These are phyloP conservation scores for Leishmania arabica DNA, from an alignment of 208 protist genomes.

Conservation along the genomic window DNA sequence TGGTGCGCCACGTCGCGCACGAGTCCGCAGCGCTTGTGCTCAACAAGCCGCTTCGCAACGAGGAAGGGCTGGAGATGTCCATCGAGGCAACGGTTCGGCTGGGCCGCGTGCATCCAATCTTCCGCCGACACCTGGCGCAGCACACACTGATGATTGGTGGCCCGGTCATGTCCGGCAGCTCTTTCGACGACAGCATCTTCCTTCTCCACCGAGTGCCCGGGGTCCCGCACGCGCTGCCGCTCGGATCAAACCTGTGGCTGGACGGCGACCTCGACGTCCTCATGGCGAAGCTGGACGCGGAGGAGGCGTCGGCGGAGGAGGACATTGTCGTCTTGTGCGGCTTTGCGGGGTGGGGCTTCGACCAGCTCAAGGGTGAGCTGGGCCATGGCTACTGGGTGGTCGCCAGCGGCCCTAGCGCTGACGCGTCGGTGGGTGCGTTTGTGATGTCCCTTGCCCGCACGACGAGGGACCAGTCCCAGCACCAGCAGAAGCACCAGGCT, in stretches of 20 bases:
- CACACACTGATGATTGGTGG: slow-evolving; percentile 83
- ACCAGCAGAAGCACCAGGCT: not conserved
- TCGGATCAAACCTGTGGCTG: slow-evolving; percentile 66
- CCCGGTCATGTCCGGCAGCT: slow-evolving; percentile 64
- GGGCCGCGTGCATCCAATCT: slow-evolving; percentile 64
- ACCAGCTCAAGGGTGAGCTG: slow-evolving; percentile 81
- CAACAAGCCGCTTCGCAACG: slow-evolving; percentile 71
- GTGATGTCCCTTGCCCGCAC: slow-evolving; percentile 53
- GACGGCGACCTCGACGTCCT: slow-evolving; percentile 75
- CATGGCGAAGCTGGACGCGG: slow-evolving; percentile 55
- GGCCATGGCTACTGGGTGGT: slow-evolving; percentile 73
- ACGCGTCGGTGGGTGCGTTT: slow-evolving; percentile 47
- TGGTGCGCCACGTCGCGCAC: slow-evolving; percentile 61
- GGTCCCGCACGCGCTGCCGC: slow-evolving; percentile 58
- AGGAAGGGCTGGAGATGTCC: slow-evolving; percentile 50
- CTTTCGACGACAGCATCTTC: slow-evolving; percentile 70
- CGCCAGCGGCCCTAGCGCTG: slow-evolving; percentile 27
- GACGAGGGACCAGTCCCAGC: slow-evolving; percentile 17
- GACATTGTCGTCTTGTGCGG: slow-evolving; percentile 82
- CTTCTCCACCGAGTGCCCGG: slow-evolving; percentile 73
- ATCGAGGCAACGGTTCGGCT: slow-evolving; percentile 51
- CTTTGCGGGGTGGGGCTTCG: slow-evolving; percentile 74
- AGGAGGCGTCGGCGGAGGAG: slow-evolving; percentile 46
- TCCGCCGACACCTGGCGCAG: slow-evolving; percentile 52
- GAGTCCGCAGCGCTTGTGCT: slow-evolving; percentile 73